Evolutionary conservation across 2,329 filamentous ascomycete species (phyloP), one percentile per base, ranked within the genome.

Genomic region (Cladosporium velox): DNA sequence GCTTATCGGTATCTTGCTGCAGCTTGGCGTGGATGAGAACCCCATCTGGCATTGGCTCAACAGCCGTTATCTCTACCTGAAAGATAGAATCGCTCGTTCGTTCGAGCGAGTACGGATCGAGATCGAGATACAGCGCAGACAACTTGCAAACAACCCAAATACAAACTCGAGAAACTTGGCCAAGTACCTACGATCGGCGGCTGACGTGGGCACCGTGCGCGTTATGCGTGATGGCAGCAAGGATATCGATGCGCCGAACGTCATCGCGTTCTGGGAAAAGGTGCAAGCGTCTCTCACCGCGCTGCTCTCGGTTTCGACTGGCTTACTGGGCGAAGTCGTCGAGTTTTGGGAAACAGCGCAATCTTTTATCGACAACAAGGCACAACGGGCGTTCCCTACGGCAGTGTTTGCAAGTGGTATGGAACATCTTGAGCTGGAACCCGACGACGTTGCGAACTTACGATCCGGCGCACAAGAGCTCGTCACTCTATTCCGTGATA

Each of bases 21-120:
- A 99, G 77, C 83, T 99, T 24, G 96, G 95, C 7, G 93, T 97
- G 2, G 91, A 96, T 11, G 93, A 98, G 67, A 99, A 96, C 72
- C 95, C 95, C 1, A 96, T 99, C 68, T 97, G 92, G 91, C 86
- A 96, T 12, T 99, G 95, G 93, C 87, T 99, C 30, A 82, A 94
- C 65, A 97, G 92, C 74, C 89, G 92, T 55, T 96, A 93, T 75
- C 92, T 97, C 70, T 89, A 93, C 74, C 84, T 99, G 65, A 97
- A 95, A 78, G 88, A 88, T 70, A 96, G 91, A 76, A 94, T 98
- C 63, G 87, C 88, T 51, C 83, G 86, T 0, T 90, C 89, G 15
- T 92, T 92, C 62, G 93, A 98, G 69, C 88, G 93, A n/a, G 90
- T 91, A 62, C 91, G 91, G 76, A 88, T 96, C 21, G 94, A 99